Evolutionary conservation across 179 eudicot species (phyloP).

Genomic region (Silene coronaria): DNA sequence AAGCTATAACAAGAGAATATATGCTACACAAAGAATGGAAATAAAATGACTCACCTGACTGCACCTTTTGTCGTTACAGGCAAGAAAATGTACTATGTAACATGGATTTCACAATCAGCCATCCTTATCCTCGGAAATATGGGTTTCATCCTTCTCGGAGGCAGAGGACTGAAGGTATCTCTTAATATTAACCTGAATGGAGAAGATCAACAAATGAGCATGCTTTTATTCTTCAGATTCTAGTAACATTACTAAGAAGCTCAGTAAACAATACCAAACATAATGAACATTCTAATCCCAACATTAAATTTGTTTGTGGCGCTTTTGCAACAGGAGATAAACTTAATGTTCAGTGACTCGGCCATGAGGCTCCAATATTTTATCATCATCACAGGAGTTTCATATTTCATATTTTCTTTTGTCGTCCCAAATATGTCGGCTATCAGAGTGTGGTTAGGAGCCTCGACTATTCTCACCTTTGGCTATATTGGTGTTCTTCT

Average conservation of each 20-base stretch:
- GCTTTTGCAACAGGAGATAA: conserved; percentile 40
- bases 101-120: conserved; percentile 42
- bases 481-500: conserved; percentile 40
- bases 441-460: conserved; percentile 54
- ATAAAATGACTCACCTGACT: neutral
- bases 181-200: neutral
- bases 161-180: conserved; percentile 53
- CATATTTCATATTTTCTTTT: conserved; percentile 42
- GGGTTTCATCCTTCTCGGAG: conserved; percentile 70
- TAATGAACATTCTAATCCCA: neutral
- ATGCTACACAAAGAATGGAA: neutral
- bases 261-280: no score
- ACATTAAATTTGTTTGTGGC: neutral
- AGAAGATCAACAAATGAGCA: neutral
- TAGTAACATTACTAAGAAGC: neutral
- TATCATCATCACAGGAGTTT: conserved; percentile 49
- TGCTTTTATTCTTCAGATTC: neutral
- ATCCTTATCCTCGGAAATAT: conserved; percentile 45
- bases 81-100: conserved; percentile 38
- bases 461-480: conserved; percentile 40
- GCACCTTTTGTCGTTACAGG: conserved; percentile 26
- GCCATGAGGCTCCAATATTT: conserved; percentile 54
- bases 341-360: conserved; percentile 39
- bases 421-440: conserved; percentile 56
- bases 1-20: neutral